Evolutionary conservation across 805 yeast species (phyloP).

Genomic region (Candida broadrunensis): DNA sequence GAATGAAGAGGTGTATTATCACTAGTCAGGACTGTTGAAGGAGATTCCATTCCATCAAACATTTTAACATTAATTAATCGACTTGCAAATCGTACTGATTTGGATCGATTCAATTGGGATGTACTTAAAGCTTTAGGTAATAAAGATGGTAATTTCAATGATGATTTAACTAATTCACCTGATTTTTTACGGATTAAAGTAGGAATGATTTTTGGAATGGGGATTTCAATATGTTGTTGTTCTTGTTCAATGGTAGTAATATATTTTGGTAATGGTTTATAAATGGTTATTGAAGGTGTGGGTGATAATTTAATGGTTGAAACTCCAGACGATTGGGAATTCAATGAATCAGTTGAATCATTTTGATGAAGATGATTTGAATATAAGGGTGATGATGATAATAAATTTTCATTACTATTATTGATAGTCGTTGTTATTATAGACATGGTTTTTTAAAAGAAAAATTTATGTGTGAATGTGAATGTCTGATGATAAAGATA

Average conservation of each 20-base stretch:
- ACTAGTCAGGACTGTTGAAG: slow-evolving; percentile 55
- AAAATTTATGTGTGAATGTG: too few species aligned
- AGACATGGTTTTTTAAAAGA: too few species aligned
- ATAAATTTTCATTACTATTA: too few species aligned
- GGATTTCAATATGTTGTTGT: neutral
- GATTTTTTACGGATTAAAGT: slow-evolving; percentile 71
- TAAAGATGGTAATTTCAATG: slow-evolving; percentile 49
- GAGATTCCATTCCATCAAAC: slow-evolving; percentile 59
- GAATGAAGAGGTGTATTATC: slow-evolving; percentile 49
- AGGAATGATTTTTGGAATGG: slow-evolving; percentile 8
- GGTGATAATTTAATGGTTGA: slow-evolving; percentile 11
- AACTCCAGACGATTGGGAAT: slow-evolving; percentile 7
- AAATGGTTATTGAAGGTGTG: neutral
- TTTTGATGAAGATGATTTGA: neutral
- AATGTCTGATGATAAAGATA: too few species aligned
- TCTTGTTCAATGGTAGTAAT: too few species aligned
- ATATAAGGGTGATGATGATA: neutral
- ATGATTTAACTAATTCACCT: slow-evolving; percentile 80
- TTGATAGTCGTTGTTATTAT: too few species aligned
- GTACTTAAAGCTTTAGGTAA: slow-evolving; percentile 22
- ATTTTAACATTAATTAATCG: slow-evolving; percentile 60
- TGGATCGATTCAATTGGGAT: slow-evolving; percentile 25
- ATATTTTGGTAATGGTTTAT: neutral
- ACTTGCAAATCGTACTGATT: slow-evolving; percentile 64
- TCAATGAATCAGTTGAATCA: slow-evolving; percentile 12